These are phyloP conservation scores for Epichloe sp. DNA, from an alignment of 2,329 filamentous ascomycete genomes.

Conservation along the genomic window DNA sequence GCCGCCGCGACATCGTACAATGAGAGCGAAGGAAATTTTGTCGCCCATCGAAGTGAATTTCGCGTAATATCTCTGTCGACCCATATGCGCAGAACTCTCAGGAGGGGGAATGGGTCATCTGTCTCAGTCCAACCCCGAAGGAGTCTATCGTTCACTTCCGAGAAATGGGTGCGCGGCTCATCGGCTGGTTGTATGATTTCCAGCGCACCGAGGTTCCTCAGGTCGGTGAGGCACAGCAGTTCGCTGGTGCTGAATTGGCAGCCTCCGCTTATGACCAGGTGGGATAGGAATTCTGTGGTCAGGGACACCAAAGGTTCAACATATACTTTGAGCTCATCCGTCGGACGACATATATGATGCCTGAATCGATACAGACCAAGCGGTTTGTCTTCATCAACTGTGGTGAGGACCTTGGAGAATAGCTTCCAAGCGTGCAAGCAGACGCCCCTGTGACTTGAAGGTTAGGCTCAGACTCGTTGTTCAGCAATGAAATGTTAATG, in stretches of 20 bases:
- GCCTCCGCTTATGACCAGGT: constrained; percentile 26
- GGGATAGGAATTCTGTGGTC: constrained; percentile 26
- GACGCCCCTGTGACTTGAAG: constrained; percentile 11
- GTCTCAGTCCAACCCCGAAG: constrained; percentile 31
- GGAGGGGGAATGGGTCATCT: constrained; percentile 28
- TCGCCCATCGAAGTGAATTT: constrained; percentile 27
- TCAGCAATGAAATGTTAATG: not conserved
- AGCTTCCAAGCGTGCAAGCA: constrained; percentile 28
- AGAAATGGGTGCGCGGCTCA: constrained; percentile 16
- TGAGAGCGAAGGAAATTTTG: constrained; percentile 29
- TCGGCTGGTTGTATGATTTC: constrained; percentile 30
- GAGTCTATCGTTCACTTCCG: constrained; percentile 30
- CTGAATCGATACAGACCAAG: constrained; percentile 26
- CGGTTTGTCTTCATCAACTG: constrained; percentile 20
- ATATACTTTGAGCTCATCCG: constrained; percentile 22
- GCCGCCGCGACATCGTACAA: constrained; percentile 30
- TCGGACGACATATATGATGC: constrained; percentile 25
- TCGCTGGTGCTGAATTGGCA: constrained; percentile 24
- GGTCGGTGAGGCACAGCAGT: constrained; percentile 25
- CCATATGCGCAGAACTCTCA: constrained; percentile 34
- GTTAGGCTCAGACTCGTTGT: not conserved
- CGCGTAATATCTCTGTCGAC: constrained; percentile 26
- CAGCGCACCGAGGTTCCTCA: constrained; percentile 34
- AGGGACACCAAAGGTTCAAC: constrained; percentile 23
- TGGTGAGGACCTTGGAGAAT: constrained; percentile 21